phyloP scores from a whole-genome alignment of 192 early-diverging fungal genomes.

The Dispira parvispora region DNA sequence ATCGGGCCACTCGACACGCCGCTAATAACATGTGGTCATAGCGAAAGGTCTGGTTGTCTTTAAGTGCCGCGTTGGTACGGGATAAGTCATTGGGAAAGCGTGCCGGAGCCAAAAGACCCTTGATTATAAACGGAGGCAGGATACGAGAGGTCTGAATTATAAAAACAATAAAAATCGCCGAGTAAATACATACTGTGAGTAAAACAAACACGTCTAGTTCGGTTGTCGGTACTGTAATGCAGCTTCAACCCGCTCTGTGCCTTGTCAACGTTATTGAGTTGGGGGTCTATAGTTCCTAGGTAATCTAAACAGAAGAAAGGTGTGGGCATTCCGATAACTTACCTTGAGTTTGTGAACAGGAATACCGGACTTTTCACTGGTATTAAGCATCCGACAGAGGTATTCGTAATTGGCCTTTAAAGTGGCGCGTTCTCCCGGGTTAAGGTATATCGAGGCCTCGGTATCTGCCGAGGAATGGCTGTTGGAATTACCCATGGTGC shows the following conservation, averaged over 20 bases:
- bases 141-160: background rate
- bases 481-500: slow-evolving; percentile 7
- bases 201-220: background rate
- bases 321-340: background rate
- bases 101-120: background rate
- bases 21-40: background rate
- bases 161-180: background rate
- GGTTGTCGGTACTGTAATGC: background rate
- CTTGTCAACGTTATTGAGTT: background rate
- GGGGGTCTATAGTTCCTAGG: no score
- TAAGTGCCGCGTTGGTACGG: no score
- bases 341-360: slow-evolving; percentile 4
- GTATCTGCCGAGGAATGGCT: background rate
- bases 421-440: background rate
- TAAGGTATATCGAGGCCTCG: slow-evolving; percentile 4
- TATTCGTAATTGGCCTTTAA: slow-evolving; percentile 4
- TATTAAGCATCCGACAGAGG: slow-evolving; percentile 6
- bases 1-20: slow-evolving; percentile 6
- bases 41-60: background rate
- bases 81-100: background rate
- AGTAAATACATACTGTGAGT: background rate
- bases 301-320: background rate
- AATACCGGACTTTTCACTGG: background rate
- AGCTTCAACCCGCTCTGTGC: background rate
- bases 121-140: slow-evolving; percentile 1